phyloP scores from a whole-genome alignment of 1,139 yeast genomes.

The Magnusiomyces clavatus region DNA sequence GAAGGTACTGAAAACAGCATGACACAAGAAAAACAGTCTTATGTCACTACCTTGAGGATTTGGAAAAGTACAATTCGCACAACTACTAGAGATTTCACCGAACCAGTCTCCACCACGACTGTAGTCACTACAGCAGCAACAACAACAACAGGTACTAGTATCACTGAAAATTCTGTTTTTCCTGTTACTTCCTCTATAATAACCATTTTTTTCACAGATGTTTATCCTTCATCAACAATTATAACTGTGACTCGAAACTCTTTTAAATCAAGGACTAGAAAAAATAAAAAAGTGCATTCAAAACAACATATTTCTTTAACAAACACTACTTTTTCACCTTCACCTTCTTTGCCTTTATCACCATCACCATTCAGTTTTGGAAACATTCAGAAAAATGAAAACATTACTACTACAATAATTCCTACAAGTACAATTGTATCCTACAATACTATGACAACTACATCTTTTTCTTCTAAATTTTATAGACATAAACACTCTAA shows the following conservation, averaged over 20 bases:
- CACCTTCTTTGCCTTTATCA: neutral
- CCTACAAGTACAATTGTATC: constrained; percentile 24
- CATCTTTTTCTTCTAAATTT: constrained; percentile 14
- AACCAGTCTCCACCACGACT: constrained; percentile 5
- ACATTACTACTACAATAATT: constrained; percentile 18
- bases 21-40: neutral
- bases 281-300: too few species aligned
- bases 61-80: constrained; percentile 14
- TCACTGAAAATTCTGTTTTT: neutral
- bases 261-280: constrained; percentile 15
- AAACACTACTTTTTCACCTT: too few species aligned
- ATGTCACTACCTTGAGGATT: constrained; percentile 9
- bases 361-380: neutral
- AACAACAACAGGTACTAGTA: neutral
- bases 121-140: neutral
- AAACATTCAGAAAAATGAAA: too few species aligned
- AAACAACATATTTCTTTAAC: too few species aligned
- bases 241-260: constrained; percentile 27
- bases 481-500: too few species aligned
- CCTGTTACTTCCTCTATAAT: too few species aligned
- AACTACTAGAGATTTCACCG: constrained; percentile 16
- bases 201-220: too few species aligned
- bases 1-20: neutral
- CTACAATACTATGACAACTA: constrained; percentile 18
- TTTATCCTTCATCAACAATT: constrained; percentile 20